Evolutionary conservation across 176 grass and related monocot species (phyloP), one percentile per base, ranked within the genome.

Genomic region (Oryza glumipatula): DNA sequence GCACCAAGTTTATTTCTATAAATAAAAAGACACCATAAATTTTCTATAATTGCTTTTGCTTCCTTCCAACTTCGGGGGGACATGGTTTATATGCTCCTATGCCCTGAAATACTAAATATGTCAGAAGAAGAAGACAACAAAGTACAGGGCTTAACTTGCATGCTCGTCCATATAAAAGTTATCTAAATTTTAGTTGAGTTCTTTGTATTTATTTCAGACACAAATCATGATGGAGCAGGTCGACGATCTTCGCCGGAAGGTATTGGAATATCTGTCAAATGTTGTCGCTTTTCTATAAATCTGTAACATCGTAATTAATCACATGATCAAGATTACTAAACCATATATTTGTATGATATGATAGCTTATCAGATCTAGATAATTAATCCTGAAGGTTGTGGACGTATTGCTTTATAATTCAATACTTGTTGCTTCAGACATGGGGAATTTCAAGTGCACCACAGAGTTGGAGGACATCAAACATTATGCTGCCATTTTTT

Each of bases 191-290:
- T 9, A 72, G 22, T 45, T 23, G 12, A 56, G 44, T 47, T 4
- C 70, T 21, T 76, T 48, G 64, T 47, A 9, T 70, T 69, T 24
- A 14, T 60, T 71, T 80, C 90, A 95, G 90, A 91, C 88, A n/a
- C 86, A 91, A 66, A 84, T 93, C 58, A 95, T 93, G 85, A 83
- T 92, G 85, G 87, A 95, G 65, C 87, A 95, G 67, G 79, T 95
- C 60, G 88, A 92, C 46, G 90, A 95, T 82, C 90, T 95, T 70
- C 90, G 85, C 68, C 46, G 82, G 2, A 90, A 95, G 82, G 93
- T 95, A 63, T 22, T 21, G 5, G 19, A 63, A 63, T 23, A 63
- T 23, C 21, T 11, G 7, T 63, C 58, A 9, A 63, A 3, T 36
- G 35, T 63, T 63, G 21, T 9, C n/a, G 8, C n/a, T 23, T 63